Evolutionary conservation across 2,329 filamentous ascomycete genomes (phyloP), one percentile per base, ranked within the genome.

Genomic region (Xylariaceae sp.): DNA sequence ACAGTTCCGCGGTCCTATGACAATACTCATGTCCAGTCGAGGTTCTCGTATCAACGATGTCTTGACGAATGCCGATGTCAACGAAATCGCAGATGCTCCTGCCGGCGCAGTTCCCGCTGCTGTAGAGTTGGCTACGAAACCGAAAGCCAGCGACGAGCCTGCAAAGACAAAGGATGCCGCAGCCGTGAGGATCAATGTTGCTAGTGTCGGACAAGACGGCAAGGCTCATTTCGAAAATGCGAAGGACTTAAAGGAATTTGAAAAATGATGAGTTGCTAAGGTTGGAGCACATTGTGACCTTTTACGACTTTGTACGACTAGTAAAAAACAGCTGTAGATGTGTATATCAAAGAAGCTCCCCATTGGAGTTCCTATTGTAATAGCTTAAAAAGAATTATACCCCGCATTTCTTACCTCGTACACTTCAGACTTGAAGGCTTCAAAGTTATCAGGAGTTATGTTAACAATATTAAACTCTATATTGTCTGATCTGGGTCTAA

Each of bases 21-120:
- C 90, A 2, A 84, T 99, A 45, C 81, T 98, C 39, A 79, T 99
- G 68, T 96, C 96, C 62, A 96, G 92, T 49, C 86, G 94, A n/a
- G 92, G 88, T 12, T 85, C 91, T 19, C 83, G 89, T 14, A 78
- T 96, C 39, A 87, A 85, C 50, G 94, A 99, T 63, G 84, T 90
- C 2, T 79, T 99, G 63, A 91, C 88, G 4, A 80, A 82, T 24
- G 84, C 87, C 46, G 88, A 99, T 64, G 85, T 98, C 53, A 93
- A 96, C 65, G 95, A 98, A 76, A 90, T 97, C 59, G 94, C 94
- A 0, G 89, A 93, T 69, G 81, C 87, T 5, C 89, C 92, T 28
- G 85, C 91, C 0, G 94, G 93, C 1, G 81, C 82, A 1, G 82
- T 90, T 0, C 78, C 85, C 2, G 78, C 84, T 31, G 87, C 87